A percentile compares a stretch with the other conserved stretches of the same genome.
These are phyloP conservation scores for Dianthus caryophyllus DNA, from an alignment of 148 eudicot species.

Conservation along the genomic window DNA sequence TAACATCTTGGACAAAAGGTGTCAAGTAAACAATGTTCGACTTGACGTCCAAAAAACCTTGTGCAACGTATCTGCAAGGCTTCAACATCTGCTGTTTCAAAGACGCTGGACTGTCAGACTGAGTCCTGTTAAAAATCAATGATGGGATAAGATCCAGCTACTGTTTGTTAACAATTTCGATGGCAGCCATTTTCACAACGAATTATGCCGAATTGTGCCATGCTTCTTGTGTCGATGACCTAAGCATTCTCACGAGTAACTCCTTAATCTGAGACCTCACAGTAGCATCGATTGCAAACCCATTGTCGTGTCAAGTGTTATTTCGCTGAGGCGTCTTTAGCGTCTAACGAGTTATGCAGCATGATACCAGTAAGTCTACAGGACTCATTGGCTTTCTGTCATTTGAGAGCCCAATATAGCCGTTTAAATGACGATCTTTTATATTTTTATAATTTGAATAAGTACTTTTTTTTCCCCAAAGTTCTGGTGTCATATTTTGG, in stretches of 20 bases:
- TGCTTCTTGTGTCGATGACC: slow-evolving; percentile 49
- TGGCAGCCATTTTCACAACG: slow-evolving; percentile 63
- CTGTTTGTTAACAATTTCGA: slow-evolving; percentile 61
- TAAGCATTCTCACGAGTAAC: slow-evolving; percentile 51
- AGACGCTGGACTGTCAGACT: slow-evolving; percentile 40
- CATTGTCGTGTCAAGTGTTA: slow-evolving; percentile 57
- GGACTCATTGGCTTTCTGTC: slow-evolving; percentile 61
- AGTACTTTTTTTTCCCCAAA: too few relatives aligned
- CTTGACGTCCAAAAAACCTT: slow-evolving; percentile 54
- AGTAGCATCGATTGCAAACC: slow-evolving; percentile 46
- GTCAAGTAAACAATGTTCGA: slow-evolving; percentile 40
- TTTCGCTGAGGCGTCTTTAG: slow-evolving; percentile 55
- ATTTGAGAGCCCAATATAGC: slow-evolving; percentile 55
- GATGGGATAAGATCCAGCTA: slow-evolving; percentile 66
- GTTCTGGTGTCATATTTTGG: too few relatives aligned
- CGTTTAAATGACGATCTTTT: too few relatives aligned
- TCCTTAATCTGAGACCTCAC: slow-evolving; percentile 55
- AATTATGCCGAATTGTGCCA: slow-evolving; percentile 69
- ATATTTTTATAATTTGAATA: too few relatives aligned
- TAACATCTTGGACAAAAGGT: slow-evolving; percentile 48
- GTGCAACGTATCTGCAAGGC: slow-evolving; percentile 66
- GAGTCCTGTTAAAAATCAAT: slow-evolving; percentile 58
- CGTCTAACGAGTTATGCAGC: slow-evolving; percentile 66
- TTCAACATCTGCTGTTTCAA: slow-evolving; percentile 65
- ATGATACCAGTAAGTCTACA: slow-evolving; percentile 72